phyloP scores from a whole-genome alignment of 1,139 yeast genomes.

The Zygoascus meyerae region DNA sequence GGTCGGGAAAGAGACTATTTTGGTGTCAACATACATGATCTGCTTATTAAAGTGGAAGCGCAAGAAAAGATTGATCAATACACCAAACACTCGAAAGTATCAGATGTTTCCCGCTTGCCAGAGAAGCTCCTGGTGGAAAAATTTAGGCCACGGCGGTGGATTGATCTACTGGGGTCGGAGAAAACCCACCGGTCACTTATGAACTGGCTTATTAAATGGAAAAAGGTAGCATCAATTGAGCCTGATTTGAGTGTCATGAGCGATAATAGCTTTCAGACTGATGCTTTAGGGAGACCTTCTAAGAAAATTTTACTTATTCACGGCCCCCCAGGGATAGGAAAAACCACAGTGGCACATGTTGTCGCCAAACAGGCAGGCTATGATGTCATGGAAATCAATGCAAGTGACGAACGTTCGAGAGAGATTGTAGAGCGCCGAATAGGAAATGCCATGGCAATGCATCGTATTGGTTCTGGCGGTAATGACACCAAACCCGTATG shows the following conservation, averaged over 20 bases:
- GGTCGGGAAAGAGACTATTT: slow-evolving; percentile 19
- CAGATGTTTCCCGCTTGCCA: neutral
- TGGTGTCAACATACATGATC: slow-evolving; percentile 30
- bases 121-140: slow-evolving; percentile 55
- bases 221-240: slow-evolving; percentile 52
- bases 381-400: slow-evolving; percentile 77
- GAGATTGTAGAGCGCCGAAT: slow-evolving; percentile 53
- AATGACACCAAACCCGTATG: slow-evolving; percentile 55
- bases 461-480: slow-evolving; percentile 44
- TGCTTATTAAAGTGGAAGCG: slow-evolving; percentile 19
- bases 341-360: slow-evolving; percentile 83
- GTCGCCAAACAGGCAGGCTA: slow-evolving; percentile 81
- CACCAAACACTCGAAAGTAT: neutral
- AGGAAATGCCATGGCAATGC: slow-evolving; percentile 62
- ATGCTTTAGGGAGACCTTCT: slow-evolving; percentile 48
- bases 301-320: slow-evolving; percentile 65
- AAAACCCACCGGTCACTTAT: slow-evolving; percentile 63
- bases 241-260: slow-evolving; percentile 27
- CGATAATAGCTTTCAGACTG: slow-evolving; percentile 18
- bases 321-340: slow-evolving; percentile 97
- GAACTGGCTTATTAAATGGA: slow-evolving; percentile 82
- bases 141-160: slow-evolving; percentile 68
- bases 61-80: slow-evolving; percentile 10
- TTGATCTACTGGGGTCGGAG: slow-evolving; percentile 80
- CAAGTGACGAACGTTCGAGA: slow-evolving; percentile 77